Evolutionary conservation across 179 eudicot genomes (phyloP).

Genomic region (Camellia oleifera): DNA sequence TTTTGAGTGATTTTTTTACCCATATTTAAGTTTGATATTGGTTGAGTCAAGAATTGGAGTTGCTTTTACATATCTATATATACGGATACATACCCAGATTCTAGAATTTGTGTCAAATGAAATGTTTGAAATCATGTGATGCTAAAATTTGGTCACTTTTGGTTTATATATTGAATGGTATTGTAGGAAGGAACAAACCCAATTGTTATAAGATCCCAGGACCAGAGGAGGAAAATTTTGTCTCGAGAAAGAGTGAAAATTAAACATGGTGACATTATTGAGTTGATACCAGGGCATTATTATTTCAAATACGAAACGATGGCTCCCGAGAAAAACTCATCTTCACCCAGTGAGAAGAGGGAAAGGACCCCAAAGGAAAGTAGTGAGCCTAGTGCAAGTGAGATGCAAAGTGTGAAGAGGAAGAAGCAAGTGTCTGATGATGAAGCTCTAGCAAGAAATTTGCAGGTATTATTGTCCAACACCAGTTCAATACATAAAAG

Average conservation of each 20-base stretch:
- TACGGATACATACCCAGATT: background rate
- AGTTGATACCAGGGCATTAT: slow-evolving; percentile 86
- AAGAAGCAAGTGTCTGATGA: slow-evolving; percentile 29
- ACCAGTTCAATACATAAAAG: background rate
- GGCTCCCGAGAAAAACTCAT: slow-evolving; percentile 23
- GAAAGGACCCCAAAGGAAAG: slow-evolving; percentile 23
- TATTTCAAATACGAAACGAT: slow-evolving; percentile 53
- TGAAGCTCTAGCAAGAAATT: slow-evolving; percentile 33
- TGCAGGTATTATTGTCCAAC: slow-evolving; percentile 36
- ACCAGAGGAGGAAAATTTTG: slow-evolving; percentile 56
- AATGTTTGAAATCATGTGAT: background rate
- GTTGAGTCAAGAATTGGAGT: too few species aligned
- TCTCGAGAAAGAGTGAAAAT: slow-evolving; percentile 50
- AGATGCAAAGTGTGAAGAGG: slow-evolving; percentile 34
- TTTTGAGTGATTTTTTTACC: too few species aligned
- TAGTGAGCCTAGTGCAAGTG: slow-evolving; percentile 23
- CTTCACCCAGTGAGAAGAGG: slow-evolving; percentile 20
- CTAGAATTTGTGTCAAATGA: background rate
- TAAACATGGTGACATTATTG: slow-evolving; percentile 66
- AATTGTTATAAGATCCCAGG: slow-evolving; percentile 53
- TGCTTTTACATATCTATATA: background rate
- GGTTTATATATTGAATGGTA: slow-evolving; percentile 14
- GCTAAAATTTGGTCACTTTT: background rate
- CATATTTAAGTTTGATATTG: too few species aligned
- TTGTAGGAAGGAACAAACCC: slow-evolving; percentile 90